phyloP scores from a whole-genome alignment of 257 asterid species.

The Solanum neorickii region DNA sequence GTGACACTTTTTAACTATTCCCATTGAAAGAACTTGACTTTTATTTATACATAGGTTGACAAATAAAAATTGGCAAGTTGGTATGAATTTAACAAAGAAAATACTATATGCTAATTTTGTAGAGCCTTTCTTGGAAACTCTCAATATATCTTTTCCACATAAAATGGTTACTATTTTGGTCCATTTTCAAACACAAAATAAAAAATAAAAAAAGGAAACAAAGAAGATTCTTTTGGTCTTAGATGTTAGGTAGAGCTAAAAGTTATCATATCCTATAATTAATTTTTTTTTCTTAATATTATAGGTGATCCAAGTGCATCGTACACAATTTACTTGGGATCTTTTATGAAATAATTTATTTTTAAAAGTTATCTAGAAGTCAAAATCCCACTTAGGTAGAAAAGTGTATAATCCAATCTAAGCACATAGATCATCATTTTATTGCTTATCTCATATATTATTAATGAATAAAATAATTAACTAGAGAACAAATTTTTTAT shows the following conservation, averaged over 20 bases:
- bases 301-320: neutral
- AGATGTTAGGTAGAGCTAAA: neutral
- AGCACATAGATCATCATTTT: neutral
- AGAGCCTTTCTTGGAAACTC: neutral
- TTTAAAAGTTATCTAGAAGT: neutral
- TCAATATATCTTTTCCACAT: neutral
- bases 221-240: neutral
- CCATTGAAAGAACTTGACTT: neutral
- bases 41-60: neutral
- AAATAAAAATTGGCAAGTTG: neutral
- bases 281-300: neutral
- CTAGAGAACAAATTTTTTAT: neutral
- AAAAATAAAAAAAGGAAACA: neutral
- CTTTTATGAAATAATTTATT: neutral
- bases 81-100: neutral
- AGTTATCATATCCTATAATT: neutral
- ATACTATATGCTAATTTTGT: neutral
- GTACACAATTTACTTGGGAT: neutral
- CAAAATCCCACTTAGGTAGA: neutral
- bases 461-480: neutral
- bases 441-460: neutral
- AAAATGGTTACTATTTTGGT: neutral
- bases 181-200: neutral
- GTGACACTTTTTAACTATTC: neutral
- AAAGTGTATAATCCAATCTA: neutral